These are phyloP conservation scores for Dothideomycetidae sp. DNA, from an alignment of 2,329 filamentous ascomycete genomes.

Conservation along the genomic window DNA sequence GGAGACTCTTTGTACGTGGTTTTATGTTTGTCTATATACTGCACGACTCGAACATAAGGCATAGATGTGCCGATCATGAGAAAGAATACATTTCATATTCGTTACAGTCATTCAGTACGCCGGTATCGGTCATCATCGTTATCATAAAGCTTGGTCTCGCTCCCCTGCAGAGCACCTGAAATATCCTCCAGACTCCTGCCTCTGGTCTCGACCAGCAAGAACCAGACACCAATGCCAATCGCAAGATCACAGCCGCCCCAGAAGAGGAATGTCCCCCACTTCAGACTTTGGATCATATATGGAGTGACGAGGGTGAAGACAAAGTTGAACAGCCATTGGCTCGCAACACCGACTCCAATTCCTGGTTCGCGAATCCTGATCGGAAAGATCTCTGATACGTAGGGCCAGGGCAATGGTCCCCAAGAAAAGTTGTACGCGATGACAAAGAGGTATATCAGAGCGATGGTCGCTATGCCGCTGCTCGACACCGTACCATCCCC, in stretches of 20 bases:
- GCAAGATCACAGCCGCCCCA: constrained; percentile 33
- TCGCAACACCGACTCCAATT: constrained; percentile 35
- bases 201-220: constrained; percentile 26
- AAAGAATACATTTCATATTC: too few relatives aligned
- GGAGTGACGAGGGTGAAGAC: constrained; percentile 28
- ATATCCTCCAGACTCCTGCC: constrained; percentile 25
- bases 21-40: too few relatives aligned
- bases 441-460: constrained; percentile 42
- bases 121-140: too few relatives aligned
- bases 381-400: constrained; percentile 39
- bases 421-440: constrained; percentile 40
- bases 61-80: too few relatives aligned
- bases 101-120: too few relatives aligned
- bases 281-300: constrained; percentile 35
- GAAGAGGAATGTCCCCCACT: constrained; percentile 35
- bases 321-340: constrained; percentile 41
- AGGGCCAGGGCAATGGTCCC: constrained; percentile 40
- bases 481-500: constrained; percentile 17
- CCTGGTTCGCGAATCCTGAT: constrained; percentile 37
- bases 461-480: constrained; percentile 37
- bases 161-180: constrained; percentile 11
- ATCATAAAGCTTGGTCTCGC: constrained; percentile 1
- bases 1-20: too few relatives aligned
- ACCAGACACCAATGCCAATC: constrained; percentile 27
- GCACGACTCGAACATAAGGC: too few relatives aligned